Conservation (phyloP, 1,284 basidiomycete species). For the Xerocomus nothofagi region DNA sequence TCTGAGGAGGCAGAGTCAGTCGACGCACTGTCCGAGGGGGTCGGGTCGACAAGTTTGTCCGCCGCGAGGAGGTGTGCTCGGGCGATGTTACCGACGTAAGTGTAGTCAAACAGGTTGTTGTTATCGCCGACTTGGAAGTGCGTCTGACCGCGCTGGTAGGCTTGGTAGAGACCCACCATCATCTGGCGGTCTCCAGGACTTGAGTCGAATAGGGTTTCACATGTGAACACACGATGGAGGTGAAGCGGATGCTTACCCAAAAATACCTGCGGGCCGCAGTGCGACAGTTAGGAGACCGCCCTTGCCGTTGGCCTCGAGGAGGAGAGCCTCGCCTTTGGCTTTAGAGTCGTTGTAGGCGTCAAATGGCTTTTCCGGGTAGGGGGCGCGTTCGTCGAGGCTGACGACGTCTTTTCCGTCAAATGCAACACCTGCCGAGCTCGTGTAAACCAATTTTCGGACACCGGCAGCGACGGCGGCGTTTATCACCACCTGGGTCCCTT, state of each 20-base stretch:
- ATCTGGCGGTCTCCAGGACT: slow-evolving; percentile 92
- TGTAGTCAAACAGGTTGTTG: slow-evolving; percentile 95
- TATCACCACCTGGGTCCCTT: slow-evolving; percentile 87
- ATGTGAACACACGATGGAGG: not conserved
- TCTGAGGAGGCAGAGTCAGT: slow-evolving; percentile 14
- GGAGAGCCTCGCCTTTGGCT: slow-evolving; percentile 83
- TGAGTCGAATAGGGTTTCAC: not conserved
- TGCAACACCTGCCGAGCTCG: slow-evolving; percentile 91
- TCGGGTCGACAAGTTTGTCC: slow-evolving; percentile 66
- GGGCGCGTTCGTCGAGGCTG: slow-evolving; percentile 88
- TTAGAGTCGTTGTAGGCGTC: slow-evolving; percentile 99
- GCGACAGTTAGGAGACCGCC: slow-evolving; percentile 87
- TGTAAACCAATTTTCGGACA: slow-evolving; percentile 91
- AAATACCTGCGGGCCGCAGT: slow-evolving; percentile 93
- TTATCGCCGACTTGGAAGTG: slow-evolving; percentile 95
- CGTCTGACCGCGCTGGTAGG: slow-evolving; percentile 82
- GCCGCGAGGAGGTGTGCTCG: slow-evolving; percentile 94
- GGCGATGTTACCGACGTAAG: slow-evolving; percentile 95
- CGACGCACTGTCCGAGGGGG: slow-evolving; percentile 20
- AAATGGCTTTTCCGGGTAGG: slow-evolving; percentile 73
- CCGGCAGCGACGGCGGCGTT: slow-evolving; percentile 71
- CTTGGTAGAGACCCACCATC: slow-evolving; percentile 79
- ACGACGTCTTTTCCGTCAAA: slow-evolving; percentile 85
- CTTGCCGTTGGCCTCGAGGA: slow-evolving; percentile 84
- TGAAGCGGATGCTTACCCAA: slow-evolving; percentile 64